Base-by-base conservation (phyloP, 2,329 filamentous ascomycete genomes). In the Cryphonectria nitschkei region DNA sequence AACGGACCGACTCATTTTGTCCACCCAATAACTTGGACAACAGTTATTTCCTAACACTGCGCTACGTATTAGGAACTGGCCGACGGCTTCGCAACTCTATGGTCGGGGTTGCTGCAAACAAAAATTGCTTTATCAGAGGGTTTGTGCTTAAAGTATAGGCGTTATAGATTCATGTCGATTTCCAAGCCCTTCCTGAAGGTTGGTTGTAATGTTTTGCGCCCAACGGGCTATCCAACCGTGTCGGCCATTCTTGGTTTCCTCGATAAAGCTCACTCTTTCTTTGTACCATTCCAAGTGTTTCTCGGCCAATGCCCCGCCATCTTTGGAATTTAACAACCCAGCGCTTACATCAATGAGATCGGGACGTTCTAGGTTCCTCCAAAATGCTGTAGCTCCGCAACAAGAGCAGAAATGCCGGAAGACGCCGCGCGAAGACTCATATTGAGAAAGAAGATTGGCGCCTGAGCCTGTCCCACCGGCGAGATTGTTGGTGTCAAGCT, bases 371-470 rank as follows among this genome's bases (percentile, higher is more conserved):
- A 82, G 79, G 68, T 85, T 85, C 74, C 87, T 84, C 86, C 88
- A 92, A 75, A 92, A 92, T 3, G 89, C 83, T 0, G 85, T 89
- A 0, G 91, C 90, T 1, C 90, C 90, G 75, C 91, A 93, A 0
- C 68, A 76, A 1, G 79, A 78, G 76, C 90, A 93, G 75, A 92
- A 92, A 60, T 90, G 87, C 22, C 91, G 84, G 63, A 82, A 80
- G 3, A 89, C 85, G 0, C 83, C 84, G 0, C 81, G 77, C 0
- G 84, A 89, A 34, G 88, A 91, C 22, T 82, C 77, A 76, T 90
- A 90, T 16, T 41, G 39, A 16, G 37, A 26, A 11, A 63, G n/a
- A 43, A n/a, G 61, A 39, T 8, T 63, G 76, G 80, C 67, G 82
- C 83, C 69, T 90, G 77, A 0, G 85, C 84, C 58, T 22, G 14